Evolutionary conservation across 805 yeast genomes (phyloP).

Genomic region (Schwanniomyces pseudopolymorphus): DNA sequence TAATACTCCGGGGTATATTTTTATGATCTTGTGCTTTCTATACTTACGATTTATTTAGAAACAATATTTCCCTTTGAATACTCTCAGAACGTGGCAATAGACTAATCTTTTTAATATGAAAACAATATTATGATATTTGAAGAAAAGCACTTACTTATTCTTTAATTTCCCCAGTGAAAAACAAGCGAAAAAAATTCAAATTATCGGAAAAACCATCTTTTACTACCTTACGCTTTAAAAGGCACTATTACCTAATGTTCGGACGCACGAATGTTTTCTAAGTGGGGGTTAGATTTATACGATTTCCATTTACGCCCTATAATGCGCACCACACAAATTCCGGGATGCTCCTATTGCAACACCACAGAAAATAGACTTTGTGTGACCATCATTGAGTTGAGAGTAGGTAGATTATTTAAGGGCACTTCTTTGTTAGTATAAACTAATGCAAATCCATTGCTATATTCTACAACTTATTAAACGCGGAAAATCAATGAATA

Average conservation of each 20-base stretch:
- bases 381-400: not conserved
- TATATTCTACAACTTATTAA: too few relatives aligned
- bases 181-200: not conserved
- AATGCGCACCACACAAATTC: not conserved
- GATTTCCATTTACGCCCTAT: not conserved
- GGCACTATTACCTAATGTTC: not conserved
- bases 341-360: not conserved
- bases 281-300: conserved; percentile 1
- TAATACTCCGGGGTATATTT: not conserved
- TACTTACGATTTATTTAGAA: not conserved
- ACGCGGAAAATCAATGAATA: too few relatives aligned
- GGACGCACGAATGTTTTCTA: conserved; percentile 2
- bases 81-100: not conserved
- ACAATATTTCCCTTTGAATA: not conserved
- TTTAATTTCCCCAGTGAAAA: not conserved
- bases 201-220: conserved; percentile 1
- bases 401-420: not conserved
- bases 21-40: not conserved
- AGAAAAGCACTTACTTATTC: not conserved
- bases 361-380: not conserved
- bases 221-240: not conserved
- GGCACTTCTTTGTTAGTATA: too few relatives aligned
- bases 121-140: not conserved
- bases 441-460: too few relatives aligned
- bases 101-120: not conserved